Conservation (phyloP, 2,329 filamentous ascomycete genomes). For the Chrysoporthe deuterocubensis region DNA sequence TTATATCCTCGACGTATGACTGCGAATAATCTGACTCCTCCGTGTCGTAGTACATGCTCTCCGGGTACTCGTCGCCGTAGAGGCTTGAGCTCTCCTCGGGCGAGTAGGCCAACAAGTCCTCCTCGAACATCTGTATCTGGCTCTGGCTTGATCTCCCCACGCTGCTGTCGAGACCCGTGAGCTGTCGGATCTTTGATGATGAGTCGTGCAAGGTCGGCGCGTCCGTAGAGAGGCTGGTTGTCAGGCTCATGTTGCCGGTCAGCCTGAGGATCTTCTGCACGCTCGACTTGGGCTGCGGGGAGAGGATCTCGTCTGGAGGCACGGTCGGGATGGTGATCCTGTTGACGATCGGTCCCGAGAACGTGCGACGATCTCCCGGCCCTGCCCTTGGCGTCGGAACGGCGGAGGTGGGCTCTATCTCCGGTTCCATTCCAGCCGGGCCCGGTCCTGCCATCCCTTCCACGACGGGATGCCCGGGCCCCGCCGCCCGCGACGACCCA, state of each 20-base stretch:
- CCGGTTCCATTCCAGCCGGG: not conserved
- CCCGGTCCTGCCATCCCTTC: not conserved
- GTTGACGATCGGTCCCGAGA: not conserved
- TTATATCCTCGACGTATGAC: conserved; percentile 11
- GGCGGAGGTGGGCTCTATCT: not conserved
- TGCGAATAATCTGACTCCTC: conserved; percentile 10
- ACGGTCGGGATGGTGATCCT: conserved; percentile 22
- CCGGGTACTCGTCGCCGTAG: conserved; percentile 29
- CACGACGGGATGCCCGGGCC: not conserved
- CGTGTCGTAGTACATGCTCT: conserved; percentile 29
- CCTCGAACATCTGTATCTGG: conserved; percentile 6
- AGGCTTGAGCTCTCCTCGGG: conserved; percentile 26
- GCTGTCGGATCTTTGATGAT: conserved; percentile 45
- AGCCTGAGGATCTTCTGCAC: conserved; percentile 31
- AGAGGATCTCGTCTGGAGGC: conserved; percentile 28
- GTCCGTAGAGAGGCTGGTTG: conserved; percentile 15
- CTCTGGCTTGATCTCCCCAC: conserved; percentile 24
- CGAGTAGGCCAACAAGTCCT: conserved; percentile 30
- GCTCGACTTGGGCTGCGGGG: conserved; percentile 31
- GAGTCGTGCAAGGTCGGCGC: conserved; percentile 38
- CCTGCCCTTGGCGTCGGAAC: not conserved
- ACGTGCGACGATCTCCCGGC: not conserved
- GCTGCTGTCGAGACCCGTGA: conserved; percentile 46
- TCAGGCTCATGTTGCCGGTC: conserved; percentile 25
- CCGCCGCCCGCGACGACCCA: not conserved